Evolutionary conservation across 306 rosid species (phyloP), one percentile per base, ranked within the genome.

Genomic region (Glycine tomentella): DNA sequence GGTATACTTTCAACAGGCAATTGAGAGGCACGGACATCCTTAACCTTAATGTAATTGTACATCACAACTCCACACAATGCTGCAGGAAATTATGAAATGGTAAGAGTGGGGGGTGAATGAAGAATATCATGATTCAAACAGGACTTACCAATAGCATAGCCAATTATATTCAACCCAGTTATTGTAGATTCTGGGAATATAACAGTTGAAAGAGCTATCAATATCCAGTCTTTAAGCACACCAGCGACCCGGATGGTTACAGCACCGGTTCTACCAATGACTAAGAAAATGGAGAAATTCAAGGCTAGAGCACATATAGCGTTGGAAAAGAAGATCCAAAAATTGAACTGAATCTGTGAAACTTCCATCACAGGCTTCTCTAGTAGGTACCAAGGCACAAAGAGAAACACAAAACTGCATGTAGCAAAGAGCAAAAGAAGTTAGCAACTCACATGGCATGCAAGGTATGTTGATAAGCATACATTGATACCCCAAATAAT

Each of bases 201-300:
- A 56, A 91, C 92, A 36, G 97, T 91, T 61, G 97, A 93, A 51
- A 93, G 92, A 82, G 96, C 96, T 84, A 93, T 93, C 58, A 93
- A 85, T 70, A 93, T 93, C 97, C 97, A 93, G 90, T 93, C 97
- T 81, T 93, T 93, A 16, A 93, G 84, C 83, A 93, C 97, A 45
- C 97, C 97, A 42, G 97, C 97, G 31, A 93, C 97, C 42, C 97
- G 94, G 50, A 91, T 79, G 48, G 97, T 93, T 58, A 93, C 96
- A 81, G 97, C 97, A 79, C 97, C 97, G 56, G 96, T 93, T 93
- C 97, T 87, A 68, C 96, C 97, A 61, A 93, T 93, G 72, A 90
- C 97, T 81, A 93, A 86, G 91, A 91, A 93, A 69, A 88, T 93
- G 85, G 97, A 93, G 90, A 93, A 88, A 85, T 93, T 93, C 92